Conservation (phyloP, 257 asterid species). For the Salvia hispanica region DNA sequence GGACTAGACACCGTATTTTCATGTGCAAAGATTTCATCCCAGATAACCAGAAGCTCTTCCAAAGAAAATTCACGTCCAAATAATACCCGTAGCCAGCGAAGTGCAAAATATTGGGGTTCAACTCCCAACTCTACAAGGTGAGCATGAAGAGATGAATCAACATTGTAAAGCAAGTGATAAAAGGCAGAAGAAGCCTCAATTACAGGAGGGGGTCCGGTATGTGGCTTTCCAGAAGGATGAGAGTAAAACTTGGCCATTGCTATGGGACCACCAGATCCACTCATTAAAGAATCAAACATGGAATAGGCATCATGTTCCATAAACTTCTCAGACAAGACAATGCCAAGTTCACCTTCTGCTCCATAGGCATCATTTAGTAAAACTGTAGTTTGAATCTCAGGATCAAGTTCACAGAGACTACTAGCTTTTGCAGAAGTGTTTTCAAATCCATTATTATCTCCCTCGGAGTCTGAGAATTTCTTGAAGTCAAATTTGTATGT, state of each 20-base stretch:
- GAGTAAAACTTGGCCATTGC: slow-evolving; percentile 82
- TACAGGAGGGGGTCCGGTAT: slow-evolving; percentile 66
- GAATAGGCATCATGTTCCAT: slow-evolving; percentile 92
- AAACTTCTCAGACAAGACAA: slow-evolving; percentile 81
- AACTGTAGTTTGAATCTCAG: slow-evolving; percentile 63
- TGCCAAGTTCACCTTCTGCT: slow-evolving; percentile 93
- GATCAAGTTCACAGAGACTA: slow-evolving; percentile 57
- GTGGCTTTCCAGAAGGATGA: slow-evolving; percentile 50
- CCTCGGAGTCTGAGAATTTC: slow-evolving; percentile 61
- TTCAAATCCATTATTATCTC: slow-evolving; percentile 40
- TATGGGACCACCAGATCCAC: slow-evolving; percentile 75
- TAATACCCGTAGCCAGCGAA: slow-evolving; percentile 86
- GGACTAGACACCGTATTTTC: slow-evolving; percentile 46
- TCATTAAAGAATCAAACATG: slow-evolving; percentile 85
- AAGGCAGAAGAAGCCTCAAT: slow-evolving; percentile 81
- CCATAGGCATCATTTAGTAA: slow-evolving; percentile 84
- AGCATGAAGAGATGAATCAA: slow-evolving; percentile 78
- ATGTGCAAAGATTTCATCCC: slow-evolving; percentile 80
- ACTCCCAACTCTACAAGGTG: slow-evolving; percentile 91
- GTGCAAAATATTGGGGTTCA: slow-evolving; percentile 88
- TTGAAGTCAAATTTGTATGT: slow-evolving; percentile 78
- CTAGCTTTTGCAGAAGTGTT: slow-evolving; percentile 44
- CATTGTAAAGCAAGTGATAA: slow-evolving; percentile 76
- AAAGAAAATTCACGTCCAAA: slow-evolving; percentile 90
- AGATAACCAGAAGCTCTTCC: slow-evolving; percentile 67